Percentiles rank a stretch among this genome's conserved stretches.
These are phyloP conservation scores for Panicum miliaceum DNA, from an alignment of 176 grass and related monocot species.

Conservation along the genomic window DNA sequence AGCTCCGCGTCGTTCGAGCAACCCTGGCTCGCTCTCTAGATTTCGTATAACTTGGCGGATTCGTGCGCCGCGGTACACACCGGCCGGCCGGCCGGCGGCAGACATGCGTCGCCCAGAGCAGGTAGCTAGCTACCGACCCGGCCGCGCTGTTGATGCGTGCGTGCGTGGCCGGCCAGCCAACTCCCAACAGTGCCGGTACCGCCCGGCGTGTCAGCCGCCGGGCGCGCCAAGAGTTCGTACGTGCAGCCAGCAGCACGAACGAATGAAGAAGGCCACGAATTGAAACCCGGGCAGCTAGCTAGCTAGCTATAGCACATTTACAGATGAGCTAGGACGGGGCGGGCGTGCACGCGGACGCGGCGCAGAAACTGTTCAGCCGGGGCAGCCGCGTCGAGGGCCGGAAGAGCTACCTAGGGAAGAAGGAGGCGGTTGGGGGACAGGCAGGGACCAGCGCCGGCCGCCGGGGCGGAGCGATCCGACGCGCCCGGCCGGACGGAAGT, in stretches of 20 bases:
- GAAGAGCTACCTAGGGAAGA: too few species aligned
- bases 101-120: not conserved
- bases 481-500: not conserved
- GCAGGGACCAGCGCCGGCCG: not conserved
- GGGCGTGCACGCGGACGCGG: too few species aligned
- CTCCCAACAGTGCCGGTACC: conserved; percentile 10
- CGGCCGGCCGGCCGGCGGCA: not conserved
- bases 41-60: not conserved
- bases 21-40: not conserved
- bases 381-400: too few species aligned
- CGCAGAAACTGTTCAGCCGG: too few species aligned
- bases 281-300: not conserved
- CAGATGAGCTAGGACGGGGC: not conserved
- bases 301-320: conserved; percentile 1
- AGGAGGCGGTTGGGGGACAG: not conserved
- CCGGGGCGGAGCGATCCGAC: not conserved
- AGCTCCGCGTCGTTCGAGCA: too few species aligned
- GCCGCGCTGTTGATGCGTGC: not conserved
- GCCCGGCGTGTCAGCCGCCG: not conserved
- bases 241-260: not conserved
- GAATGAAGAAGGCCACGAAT: not conserved
- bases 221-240: conserved; percentile 8
- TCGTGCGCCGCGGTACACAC: not conserved
- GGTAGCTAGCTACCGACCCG: not conserved
- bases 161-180: not conserved